Conservation (phyloP, 2,329 filamentous ascomycete species). For the Neoarthrinium moseri region DNA sequence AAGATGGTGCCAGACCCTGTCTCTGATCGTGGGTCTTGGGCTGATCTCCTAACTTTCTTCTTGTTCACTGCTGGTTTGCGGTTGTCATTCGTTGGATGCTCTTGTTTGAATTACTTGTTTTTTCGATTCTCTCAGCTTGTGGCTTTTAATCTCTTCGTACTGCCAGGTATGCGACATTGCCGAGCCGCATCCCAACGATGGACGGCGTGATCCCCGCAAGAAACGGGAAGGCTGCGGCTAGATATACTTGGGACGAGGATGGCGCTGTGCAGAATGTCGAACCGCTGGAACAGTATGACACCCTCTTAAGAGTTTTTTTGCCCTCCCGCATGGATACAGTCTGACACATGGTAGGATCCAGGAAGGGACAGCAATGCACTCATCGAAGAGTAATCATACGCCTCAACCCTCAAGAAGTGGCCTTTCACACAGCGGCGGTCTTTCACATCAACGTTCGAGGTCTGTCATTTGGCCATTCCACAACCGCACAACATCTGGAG, state of each 20-base stretch:
- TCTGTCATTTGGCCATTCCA: slow-evolving; percentile 15
- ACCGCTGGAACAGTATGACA: slow-evolving; percentile 25
- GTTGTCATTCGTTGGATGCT: too few species aligned
- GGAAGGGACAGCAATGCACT: background rate
- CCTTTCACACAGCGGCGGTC: background rate
- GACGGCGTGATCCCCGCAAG: slow-evolving; percentile 21
- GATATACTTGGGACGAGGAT: slow-evolving; percentile 23
- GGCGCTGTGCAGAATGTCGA: slow-evolving; percentile 21
- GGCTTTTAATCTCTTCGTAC: too few species aligned
- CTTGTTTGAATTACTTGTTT: too few species aligned
- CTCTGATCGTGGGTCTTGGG: background rate
- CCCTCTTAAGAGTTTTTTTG: background rate
- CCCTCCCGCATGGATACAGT: background rate
- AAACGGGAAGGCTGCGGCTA: slow-evolving; percentile 20
- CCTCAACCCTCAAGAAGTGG: too few species aligned
- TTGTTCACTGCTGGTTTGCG: background rate
- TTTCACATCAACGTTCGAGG: background rate
- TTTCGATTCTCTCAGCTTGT: background rate
- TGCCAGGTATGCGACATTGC: too few species aligned
- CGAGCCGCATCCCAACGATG: slow-evolving; percentile 19
- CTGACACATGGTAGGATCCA: slow-evolving; percentile 1
- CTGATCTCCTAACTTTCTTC: background rate
- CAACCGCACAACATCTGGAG: slow-evolving; percentile 21
- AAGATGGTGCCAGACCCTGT: background rate
- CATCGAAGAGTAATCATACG: background rate